Evolutionary conservation across 169 alveolate genomes (phyloP), one percentile per base, ranked within the genome.

Genomic region (Plasmodium yoelii): DNA sequence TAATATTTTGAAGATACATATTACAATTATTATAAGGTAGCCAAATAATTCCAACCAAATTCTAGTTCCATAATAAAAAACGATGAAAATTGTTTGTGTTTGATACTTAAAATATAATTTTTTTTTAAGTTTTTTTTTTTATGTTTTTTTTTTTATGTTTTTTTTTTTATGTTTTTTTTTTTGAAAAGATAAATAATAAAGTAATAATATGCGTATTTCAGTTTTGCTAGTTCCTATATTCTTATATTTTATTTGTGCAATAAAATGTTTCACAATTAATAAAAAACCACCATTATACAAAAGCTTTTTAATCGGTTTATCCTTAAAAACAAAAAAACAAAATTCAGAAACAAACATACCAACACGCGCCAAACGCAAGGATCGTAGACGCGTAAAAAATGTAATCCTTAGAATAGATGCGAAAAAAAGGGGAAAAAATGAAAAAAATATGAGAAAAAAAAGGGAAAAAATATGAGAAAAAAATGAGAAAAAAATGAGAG

Each of bases 251-350:
- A 39, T 77, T n/a, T 68, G 69, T 68, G 60, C 53, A 13, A 15
- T 77, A 46, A 71, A 77, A 55, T 12, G 77, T 49, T 77, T 77
- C 46, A 59, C 59, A 63, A 77, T 46, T 46, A 64, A 77, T 39
- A 77, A 57, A 59, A 68, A 59, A 26, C 51, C 55, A 13, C n/a
- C 55, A 5, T 28, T 46, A 39, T n/a, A 44, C 47, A 77, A 53
- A n/a, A 39, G 19, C 9, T 64, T 77, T 56, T 65, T 57, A 46
- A n/a, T 64, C 22, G 15, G 12, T 56, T 64, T 68, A 6, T 64
- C 51, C 4, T 7, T 68, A 44, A 60, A 77, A 53, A 28, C 15
- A 28, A 65, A 51, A 24, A 77, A 77, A 24, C 44, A 22, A n/a
- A 69, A 34, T 1, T 12, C 77, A 51, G 74, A 77, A 34, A 39